A percentile compares a stretch with the other conserved stretches of the same genome.
Evolutionary conservation across 176 grass and related monocot species (phyloP).

Genomic region (Musa itinerans): DNA sequence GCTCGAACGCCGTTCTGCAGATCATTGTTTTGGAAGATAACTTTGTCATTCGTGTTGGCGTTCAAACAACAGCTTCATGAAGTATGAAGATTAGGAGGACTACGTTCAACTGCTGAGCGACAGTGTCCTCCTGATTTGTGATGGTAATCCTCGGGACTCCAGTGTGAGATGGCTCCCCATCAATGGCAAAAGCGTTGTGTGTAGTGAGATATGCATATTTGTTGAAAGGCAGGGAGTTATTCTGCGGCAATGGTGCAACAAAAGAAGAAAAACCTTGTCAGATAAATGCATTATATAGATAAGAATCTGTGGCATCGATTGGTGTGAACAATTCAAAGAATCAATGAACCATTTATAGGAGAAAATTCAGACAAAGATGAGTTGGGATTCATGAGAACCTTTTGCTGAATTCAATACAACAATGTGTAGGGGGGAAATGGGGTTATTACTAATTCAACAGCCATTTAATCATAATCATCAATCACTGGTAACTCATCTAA

Average conservation of each 20-base stretch:
- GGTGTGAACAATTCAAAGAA: no score
- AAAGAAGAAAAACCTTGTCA: slow-evolving; percentile 12
- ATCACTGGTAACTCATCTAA: no score
- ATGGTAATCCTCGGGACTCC: slow-evolving; percentile 78
- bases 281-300: neutral
- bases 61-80: neutral
- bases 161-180: slow-evolving; percentile 80
- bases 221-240: slow-evolving; percentile 89
- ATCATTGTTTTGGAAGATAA: neutral
- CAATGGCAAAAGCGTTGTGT: slow-evolving; percentile 74
- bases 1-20: slow-evolving; percentile 72
- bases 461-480: no score
- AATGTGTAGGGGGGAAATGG: no score
- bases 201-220: slow-evolving; percentile 95
- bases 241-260: slow-evolving; percentile 36
- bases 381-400: no score
- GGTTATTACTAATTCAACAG: no score
- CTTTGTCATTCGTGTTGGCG: neutral
- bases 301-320: no score
- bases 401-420: no score
- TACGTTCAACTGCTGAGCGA: slow-evolving; percentile 82
- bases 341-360: no score
- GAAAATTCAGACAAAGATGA: no score
- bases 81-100: slow-evolving; percentile 4
- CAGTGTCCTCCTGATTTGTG: slow-evolving; percentile 72